Conservation (phyloP, 805 yeast species). For the Pichia nakasei region DNA sequence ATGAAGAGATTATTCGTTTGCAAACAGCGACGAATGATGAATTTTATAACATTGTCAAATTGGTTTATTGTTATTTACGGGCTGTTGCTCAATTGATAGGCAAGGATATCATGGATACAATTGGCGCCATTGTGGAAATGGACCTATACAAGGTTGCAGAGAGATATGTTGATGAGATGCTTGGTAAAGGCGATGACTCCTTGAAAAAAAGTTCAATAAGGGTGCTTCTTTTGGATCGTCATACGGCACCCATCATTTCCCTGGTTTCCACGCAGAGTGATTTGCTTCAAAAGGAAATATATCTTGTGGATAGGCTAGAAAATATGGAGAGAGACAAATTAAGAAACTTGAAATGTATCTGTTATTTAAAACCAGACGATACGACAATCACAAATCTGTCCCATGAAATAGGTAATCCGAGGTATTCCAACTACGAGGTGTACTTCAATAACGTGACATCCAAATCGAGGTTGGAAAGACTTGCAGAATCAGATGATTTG, state of each 20-base stretch:
- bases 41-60: no score
- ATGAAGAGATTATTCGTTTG: no score
- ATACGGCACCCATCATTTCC: constrained; percentile 80
- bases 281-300: constrained; percentile 73
- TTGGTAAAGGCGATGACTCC: constrained; percentile 13
- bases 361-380: constrained; percentile 65
- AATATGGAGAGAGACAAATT: constrained; percentile 52
- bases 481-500: constrained; percentile 86
- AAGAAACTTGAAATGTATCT: constrained; percentile 74
- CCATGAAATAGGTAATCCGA: constrained; percentile 69
- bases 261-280: constrained; percentile 83
- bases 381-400: constrained; percentile 52
- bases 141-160: constrained; percentile 40
- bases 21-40: no score
- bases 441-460: constrained; percentile 69
- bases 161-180: constrained; percentile 33
- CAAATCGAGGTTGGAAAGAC: constrained; percentile 70
- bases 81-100: no score
- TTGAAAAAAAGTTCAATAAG: constrained; percentile 35
- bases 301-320: constrained; percentile 64
- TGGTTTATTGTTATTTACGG: no score
- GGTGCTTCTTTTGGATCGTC: constrained; percentile 69
- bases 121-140: constrained; percentile 23
- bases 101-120: no score
- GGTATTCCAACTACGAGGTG: constrained; percentile 67